Base-by-base conservation (phyloP, 2,329 filamentous ascomycete species). In the Diaporthe longicolla region DNA sequence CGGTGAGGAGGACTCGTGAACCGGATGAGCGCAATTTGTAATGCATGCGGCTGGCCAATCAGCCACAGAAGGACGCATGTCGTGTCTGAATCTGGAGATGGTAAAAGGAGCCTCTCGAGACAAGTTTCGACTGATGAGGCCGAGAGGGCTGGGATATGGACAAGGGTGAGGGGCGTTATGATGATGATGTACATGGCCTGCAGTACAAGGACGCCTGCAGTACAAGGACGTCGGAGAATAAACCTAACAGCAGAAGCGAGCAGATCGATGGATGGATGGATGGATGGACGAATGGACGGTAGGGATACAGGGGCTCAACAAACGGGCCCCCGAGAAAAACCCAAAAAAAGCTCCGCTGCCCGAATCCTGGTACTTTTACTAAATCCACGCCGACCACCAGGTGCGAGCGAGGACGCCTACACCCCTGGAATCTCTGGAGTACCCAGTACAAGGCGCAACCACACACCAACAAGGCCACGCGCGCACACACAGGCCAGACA, bases 121-220 rank as follows among this genome's bases (percentile, higher is more conserved):
- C 61, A 66, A 52, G 63, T 66, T 66, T 66, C 63, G 63, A 66
- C 63, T 66, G 63, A 66, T 37, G 63, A 32, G 45, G 52, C 21
- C 24, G 15, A 55, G 35, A 52, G n/a, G 45, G 45, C 45, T 66
- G 63, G 63, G 63, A 52, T 66, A 66, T 40, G 63, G 45, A 52
- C 63, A 66, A 66, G 63, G 63, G 32, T 66, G 19, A 48, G 7
- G 11, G n/a, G 45, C 29, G 26, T 37, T 66, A 52, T 37, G 63
- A n/a, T 57, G 17, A 66, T 66, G 13, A 40, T 40, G 43, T 50
- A 66, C 61, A 69, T 43, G 71, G 50, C n/a, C 43, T 13, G 10
- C 37, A 13, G 37, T n/a, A n/a, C 58, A 52, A n/a, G 29, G 58
- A 35, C 29, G 48, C n/a, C n/a, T 10, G 4, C 35, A 10, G 35